phyloP scores from a whole-genome alignment of 23 red algal genomes.

The Chondrus crispus region DNA sequence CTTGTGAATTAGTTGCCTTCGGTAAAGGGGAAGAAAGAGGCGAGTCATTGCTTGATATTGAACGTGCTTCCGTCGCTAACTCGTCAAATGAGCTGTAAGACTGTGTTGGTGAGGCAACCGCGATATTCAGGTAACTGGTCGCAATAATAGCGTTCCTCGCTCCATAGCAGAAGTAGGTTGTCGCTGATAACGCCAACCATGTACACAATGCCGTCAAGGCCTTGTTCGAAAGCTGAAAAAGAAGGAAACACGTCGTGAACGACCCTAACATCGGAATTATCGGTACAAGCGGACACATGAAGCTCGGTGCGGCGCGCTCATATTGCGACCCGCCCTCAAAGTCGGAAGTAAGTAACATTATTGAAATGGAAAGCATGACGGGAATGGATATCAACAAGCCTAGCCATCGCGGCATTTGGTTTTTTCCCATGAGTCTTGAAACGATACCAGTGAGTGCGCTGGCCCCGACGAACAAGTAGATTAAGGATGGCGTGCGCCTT shows the following conservation, averaged over 20 bases:
- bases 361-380: not conserved
- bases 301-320: conserved; percentile 32
- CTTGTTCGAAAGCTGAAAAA: conserved; percentile 42
- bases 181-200: conserved; percentile 37
- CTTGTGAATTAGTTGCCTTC: too few species aligned
- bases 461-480: conserved; percentile 20
- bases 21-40: too few species aligned
- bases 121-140: conserved; percentile 2
- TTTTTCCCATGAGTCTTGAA: not conserved
- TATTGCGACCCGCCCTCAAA: conserved; percentile 36
- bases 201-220: conserved; percentile 30
- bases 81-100: conserved; percentile 60
- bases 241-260: conserved; percentile 47
- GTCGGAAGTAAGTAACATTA: not conserved
- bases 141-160: conserved; percentile 24
- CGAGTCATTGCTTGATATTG: conserved; percentile 22
- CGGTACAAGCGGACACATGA: conserved; percentile 58
- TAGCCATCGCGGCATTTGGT: conserved; percentile 1
- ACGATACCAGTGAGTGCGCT: conserved; percentile 22
- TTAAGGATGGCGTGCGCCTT: not conserved
- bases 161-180: conserved; percentile 47
- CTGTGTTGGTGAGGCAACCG: not conserved
- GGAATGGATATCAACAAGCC: conserved; percentile 13
- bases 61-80: conserved; percentile 50
- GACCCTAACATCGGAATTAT: conserved; percentile 18